Evolutionary conservation across 768 basidiomycete genomes (phyloP).

Genomic region (Boletellus ananiceps): DNA sequence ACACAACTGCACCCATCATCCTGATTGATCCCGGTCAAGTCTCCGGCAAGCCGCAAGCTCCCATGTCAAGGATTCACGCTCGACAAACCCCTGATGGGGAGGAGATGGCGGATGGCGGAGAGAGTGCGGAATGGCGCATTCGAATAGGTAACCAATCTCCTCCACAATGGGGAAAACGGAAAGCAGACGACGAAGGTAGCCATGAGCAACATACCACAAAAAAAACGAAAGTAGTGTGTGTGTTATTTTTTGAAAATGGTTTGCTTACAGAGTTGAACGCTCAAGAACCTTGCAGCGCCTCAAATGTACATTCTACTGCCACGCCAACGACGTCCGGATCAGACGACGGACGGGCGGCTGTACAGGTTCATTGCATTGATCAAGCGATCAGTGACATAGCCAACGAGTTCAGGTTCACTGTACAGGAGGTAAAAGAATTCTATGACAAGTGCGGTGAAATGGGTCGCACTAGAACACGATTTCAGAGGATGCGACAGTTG

Average conservation of each 20-base stretch:
- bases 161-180: conserved; percentile 68
- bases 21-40: conserved; percentile 22
- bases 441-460: conserved; percentile 73
- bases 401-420: conserved; percentile 61
- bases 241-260: neutral
- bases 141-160: conserved; percentile 58
- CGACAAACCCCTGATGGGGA: conserved; percentile 53
- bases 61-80: conserved; percentile 19
- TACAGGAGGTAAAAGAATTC: conserved; percentile 73
- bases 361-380: conserved; percentile 58
- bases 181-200: conserved; percentile 37
- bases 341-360: conserved; percentile 4
- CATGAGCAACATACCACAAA: conserved; percentile 35
- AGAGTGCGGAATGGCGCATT: conserved; percentile 63
- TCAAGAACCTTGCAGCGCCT: conserved; percentile 3
- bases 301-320: conserved; percentile 1
- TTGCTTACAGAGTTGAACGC: neutral
- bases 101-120: conserved; percentile 57
- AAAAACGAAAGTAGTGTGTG: conserved; percentile 41
- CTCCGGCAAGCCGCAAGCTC: conserved; percentile 27
- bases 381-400: conserved; percentile 64
- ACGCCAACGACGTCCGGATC: conserved; percentile 4
- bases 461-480: conserved; percentile 57
- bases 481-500: conserved; percentile 60
- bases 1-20: conserved; percentile 21